These are phyloP conservation scores for Murraya koenigii DNA, from an alignment of 345 rosid species.

Conservation along the genomic window DNA sequence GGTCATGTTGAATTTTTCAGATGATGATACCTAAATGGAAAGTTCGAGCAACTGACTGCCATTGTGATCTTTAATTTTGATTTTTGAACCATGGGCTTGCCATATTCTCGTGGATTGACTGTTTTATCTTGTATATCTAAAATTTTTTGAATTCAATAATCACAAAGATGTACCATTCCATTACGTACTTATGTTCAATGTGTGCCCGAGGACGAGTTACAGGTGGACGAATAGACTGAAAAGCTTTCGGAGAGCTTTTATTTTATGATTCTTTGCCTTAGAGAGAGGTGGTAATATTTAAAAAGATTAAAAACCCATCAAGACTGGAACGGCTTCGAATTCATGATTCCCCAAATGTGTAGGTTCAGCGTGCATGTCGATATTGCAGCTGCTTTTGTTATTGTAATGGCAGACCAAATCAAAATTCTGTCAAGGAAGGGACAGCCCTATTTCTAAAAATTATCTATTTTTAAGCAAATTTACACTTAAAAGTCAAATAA, in stretches of 20 bases:
- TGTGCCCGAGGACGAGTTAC: not conserved
- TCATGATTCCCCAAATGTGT: not conserved
- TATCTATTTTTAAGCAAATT: not conserved
- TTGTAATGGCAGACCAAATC: not conserved
- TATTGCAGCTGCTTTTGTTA: not conserved
- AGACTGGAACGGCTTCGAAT: not conserved
- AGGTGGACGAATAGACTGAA: not conserved
- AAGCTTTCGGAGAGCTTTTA: not conserved
- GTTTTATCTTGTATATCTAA: not conserved
- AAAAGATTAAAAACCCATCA: not conserved
- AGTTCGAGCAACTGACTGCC: not conserved
- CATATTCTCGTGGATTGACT: not conserved
- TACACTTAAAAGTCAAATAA: no score
- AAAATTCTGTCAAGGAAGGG: not conserved
- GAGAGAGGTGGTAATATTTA: not conserved
- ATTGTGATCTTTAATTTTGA: not conserved
- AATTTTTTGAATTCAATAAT: not conserved
- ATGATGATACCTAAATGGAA: constrained; percentile 21
- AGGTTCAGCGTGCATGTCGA: not conserved
- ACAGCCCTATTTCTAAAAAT: not conserved
- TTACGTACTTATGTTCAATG: not conserved
- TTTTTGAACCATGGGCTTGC: not conserved
- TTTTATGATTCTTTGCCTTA: not conserved
- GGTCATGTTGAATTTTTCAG: constrained; percentile 77
- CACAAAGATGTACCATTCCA: not conserved